Conservation (phyloP, 352 stramenopile species). For the Phytophthora sansomeana region DNA sequence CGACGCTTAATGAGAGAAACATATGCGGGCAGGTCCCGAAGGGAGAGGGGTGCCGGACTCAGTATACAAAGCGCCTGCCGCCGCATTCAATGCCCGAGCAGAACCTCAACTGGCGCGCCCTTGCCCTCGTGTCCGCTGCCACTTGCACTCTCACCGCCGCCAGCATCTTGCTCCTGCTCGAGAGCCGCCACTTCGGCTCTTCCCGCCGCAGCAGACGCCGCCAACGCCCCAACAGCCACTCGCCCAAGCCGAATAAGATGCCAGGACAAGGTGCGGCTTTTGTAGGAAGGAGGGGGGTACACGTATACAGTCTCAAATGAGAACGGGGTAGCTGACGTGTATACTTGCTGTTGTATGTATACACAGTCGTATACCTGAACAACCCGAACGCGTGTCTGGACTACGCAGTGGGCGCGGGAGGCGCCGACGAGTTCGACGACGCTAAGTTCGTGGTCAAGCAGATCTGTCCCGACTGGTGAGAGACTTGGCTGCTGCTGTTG, state of each 20-base stretch:
- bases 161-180: constrained; percentile 56
- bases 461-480: constrained; percentile 74
- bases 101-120: constrained; percentile 58
- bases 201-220: constrained; percentile 5
- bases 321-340: too few relatives aligned
- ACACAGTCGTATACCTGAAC: constrained; percentile 81
- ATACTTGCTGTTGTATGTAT: neutral
- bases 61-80: constrained; percentile 15
- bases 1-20: too few relatives aligned
- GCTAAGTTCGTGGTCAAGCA: constrained; percentile 76
- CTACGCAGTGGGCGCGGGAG: constrained; percentile 70
- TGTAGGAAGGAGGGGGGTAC: neutral
- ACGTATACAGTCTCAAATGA: too few relatives aligned
- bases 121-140: constrained; percentile 60
- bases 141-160: constrained; percentile 69
- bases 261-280: constrained; percentile 17
- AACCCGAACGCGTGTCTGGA: constrained; percentile 77
- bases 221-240: neutral
- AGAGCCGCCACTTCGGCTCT: constrained; percentile 31
- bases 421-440: constrained; percentile 81
- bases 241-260: constrained; percentile 21
- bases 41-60: neutral
- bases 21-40: neutral
- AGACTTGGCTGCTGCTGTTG: neutral
- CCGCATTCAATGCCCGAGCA: constrained; percentile 20